phyloP scores from a whole-genome alignment of 768 basidiomycete genomes.

The Lentinula aciculospora region DNA sequence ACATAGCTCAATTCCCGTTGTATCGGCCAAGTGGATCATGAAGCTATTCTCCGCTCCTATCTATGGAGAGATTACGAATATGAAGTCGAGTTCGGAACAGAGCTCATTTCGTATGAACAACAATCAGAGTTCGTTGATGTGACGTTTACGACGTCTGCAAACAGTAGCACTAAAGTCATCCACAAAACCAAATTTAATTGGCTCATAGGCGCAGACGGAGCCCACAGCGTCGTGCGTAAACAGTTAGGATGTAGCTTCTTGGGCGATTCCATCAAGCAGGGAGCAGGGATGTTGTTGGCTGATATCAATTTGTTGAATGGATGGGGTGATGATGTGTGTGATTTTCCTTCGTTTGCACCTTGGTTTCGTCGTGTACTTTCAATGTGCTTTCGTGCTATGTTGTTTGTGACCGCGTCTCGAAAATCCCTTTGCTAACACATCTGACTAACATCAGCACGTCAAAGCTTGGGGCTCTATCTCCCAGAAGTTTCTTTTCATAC shows the following conservation, averaged over 20 bases:
- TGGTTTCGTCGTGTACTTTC: no score
- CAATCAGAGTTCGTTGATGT: constrained; percentile 28
- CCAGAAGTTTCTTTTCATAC: not conserved
- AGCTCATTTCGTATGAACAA: constrained; percentile 39
- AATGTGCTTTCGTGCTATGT: no score
- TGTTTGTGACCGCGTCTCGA: not conserved
- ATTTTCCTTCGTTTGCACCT: not conserved
- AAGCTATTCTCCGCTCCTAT: constrained; percentile 30
- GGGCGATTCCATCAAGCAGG: constrained; percentile 2
- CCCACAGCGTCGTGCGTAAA: constrained; percentile 12
- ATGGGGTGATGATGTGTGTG: not conserved
- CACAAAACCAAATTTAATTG: not conserved
- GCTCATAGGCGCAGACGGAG: constrained; percentile 13
- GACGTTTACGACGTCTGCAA: constrained; percentile 16
- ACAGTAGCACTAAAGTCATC: not conserved
- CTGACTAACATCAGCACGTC: not conserved
- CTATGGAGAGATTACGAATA: constrained; percentile 25
- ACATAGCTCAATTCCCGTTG: constrained; percentile 10
- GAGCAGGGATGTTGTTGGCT: not conserved
- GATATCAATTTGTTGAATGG: constrained; percentile 7
- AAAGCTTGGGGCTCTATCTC: not conserved
- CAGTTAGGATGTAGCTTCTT: constrained; percentile 10
- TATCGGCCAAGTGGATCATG: constrained; percentile 21
- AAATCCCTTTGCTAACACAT: not conserved
- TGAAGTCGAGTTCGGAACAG: constrained; percentile 37